A percentile compares a stretch with the other conserved stretches of the same genome.
phyloP scores from a whole-genome alignment of 2,329 filamentous ascomycete genomes.

The Ceratocystis harringtonii region DNA sequence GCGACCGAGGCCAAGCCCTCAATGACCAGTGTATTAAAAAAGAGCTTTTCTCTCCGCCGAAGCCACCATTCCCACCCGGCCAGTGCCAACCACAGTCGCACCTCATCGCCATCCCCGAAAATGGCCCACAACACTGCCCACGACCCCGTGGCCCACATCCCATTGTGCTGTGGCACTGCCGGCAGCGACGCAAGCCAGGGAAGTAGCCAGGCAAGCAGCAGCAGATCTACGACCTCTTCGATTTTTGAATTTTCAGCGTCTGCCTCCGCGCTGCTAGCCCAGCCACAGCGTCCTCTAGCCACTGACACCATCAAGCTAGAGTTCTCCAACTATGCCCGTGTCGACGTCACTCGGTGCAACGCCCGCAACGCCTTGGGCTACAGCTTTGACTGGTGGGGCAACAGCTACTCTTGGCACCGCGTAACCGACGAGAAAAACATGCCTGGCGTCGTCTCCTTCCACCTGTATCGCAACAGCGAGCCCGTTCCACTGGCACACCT shows the following conservation, averaged over 20 bases:
- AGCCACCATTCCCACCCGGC: not conserved
- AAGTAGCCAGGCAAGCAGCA: not conserved
- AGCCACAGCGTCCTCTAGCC: constrained; percentile 31
- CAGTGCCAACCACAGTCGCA: not conserved
- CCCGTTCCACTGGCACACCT: constrained; percentile 64
- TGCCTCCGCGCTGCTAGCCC: constrained; percentile 19
- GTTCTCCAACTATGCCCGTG: constrained; percentile 92
- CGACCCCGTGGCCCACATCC: not conserved
- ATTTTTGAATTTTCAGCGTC: constrained; percentile 2
- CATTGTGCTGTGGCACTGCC: not conserved
- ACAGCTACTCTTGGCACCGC: constrained; percentile 70
- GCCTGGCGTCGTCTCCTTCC: constrained; percentile 53
- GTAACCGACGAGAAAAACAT: constrained; percentile 54
- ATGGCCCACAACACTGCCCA: not conserved
- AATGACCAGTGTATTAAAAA: constrained; percentile 10
- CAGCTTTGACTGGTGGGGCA: constrained; percentile 88
- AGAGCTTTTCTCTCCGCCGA: constrained; percentile 13
- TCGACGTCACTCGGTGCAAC: constrained; percentile 58
- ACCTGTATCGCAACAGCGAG: constrained; percentile 54
- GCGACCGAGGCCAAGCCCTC: constrained; percentile 8
- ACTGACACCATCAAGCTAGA: constrained; percentile 78
- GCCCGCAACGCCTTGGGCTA: constrained; percentile 58
- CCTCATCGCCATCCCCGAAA: not conserved
- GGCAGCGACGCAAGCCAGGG: not conserved
- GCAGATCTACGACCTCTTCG: constrained; percentile 10